These are phyloP conservation scores for Alternaria incomplexa DNA, from an alignment of 2,329 filamentous ascomycete genomes.

Conservation along the genomic window DNA sequence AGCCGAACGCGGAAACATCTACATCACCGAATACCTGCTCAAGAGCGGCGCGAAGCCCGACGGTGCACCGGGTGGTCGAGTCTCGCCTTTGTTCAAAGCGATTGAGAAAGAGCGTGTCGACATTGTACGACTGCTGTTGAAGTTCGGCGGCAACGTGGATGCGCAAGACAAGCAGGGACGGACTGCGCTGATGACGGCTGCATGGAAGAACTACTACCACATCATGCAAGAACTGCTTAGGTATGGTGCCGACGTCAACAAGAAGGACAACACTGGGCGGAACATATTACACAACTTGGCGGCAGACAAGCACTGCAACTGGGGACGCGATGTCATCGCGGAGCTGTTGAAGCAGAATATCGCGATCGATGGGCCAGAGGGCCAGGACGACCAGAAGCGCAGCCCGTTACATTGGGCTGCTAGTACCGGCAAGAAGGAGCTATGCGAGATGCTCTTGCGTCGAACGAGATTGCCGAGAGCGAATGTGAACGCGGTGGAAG, in stretches of 20 bases:
- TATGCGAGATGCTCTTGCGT: conserved; percentile 57
- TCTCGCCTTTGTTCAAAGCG: conserved; percentile 40
- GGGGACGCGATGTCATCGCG: conserved; percentile 54
- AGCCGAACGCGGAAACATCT: conserved; percentile 39
- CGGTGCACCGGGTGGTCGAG: conserved; percentile 37
- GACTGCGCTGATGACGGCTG: conserved; percentile 48
- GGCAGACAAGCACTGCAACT: conserved; percentile 53
- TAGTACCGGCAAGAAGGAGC: conserved; percentile 60
- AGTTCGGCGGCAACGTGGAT: conserved; percentile 41
- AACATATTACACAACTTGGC: conserved; percentile 48
- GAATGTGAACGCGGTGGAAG: conserved; percentile 43
- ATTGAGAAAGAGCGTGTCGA: conserved; percentile 40
- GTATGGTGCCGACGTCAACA: conserved; percentile 48
- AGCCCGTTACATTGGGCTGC: conserved; percentile 66
- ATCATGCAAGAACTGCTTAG: conserved; percentile 46
- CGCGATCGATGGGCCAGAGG: conserved; percentile 48
- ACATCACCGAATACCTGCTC: conserved; percentile 41
- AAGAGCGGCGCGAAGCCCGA: conserved; percentile 44
- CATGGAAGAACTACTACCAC: conserved; percentile 44
- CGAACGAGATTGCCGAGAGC: conserved; percentile 32
- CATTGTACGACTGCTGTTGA: conserved; percentile 41
- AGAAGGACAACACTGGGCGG: conserved; percentile 40
- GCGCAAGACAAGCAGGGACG: conserved; percentile 45
- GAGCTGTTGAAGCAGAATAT: conserved; percentile 50
- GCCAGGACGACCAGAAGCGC: conserved; percentile 55